Conservation (phyloP, 176 grass and related monocot species). For the Oropetium thomaeum region DNA sequence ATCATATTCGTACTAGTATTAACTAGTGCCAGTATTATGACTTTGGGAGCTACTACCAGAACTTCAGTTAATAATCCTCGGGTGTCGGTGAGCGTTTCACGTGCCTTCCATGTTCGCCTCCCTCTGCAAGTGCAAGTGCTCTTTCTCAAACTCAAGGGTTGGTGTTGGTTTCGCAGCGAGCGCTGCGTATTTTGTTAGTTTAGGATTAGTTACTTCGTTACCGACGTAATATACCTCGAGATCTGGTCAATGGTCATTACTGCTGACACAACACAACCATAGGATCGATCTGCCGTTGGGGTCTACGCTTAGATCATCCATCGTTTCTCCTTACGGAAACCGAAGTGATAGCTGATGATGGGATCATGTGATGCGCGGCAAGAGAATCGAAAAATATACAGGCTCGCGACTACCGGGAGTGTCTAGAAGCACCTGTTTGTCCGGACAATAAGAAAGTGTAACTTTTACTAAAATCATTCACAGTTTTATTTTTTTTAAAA, state of each 20-base stretch:
- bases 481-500: background rate
- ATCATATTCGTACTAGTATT: background rate
- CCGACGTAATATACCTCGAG: background rate
- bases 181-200: background rate
- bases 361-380: background rate
- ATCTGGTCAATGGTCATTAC: slow-evolving; percentile 1
- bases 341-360: background rate
- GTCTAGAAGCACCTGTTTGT: background rate
- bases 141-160: too few species aligned
- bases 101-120: background rate
- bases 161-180: too few species aligned
- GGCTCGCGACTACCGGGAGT: background rate
- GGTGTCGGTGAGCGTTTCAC: slow-evolving; percentile 26
- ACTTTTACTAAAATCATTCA: background rate
- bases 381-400: background rate
- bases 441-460: background rate
- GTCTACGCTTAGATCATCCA: slow-evolving; percentile 8
- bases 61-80: background rate
- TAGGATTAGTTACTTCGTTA: background rate
- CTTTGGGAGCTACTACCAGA: background rate
- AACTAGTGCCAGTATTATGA: background rate
- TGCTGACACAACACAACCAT: slow-evolving; percentile 4
- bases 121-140: background rate
- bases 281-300: slow-evolving; percentile 36
- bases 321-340: slow-evolving; percentile 7